phyloP scores from a whole-genome alignment of 1,139 yeast species.

The Zygoascus sp. region DNA sequence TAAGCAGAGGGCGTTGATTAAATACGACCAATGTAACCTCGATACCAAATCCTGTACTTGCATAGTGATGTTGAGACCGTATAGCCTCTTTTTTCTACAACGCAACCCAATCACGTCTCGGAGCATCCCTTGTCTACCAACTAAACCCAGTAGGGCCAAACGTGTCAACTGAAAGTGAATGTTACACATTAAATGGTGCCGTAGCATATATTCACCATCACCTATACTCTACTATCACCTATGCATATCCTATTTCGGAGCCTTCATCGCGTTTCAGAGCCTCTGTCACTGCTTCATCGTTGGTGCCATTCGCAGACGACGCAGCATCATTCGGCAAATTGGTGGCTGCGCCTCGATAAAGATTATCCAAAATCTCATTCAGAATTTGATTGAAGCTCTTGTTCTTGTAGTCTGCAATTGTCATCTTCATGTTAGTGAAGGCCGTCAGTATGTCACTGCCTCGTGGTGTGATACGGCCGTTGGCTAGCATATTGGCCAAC shows the following conservation, averaged over 20 bases:
- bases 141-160: too few species aligned
- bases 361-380: slow-evolving; percentile 12
- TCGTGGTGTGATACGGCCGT: neutral
- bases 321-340: neutral
- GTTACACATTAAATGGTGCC: neutral
- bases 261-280: slow-evolving; percentile 1
- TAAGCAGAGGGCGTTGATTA: too few species aligned
- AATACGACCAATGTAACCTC: too few species aligned
- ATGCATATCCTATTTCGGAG: slow-evolving; percentile 2
- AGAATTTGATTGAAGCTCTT: slow-evolving; percentile 41
- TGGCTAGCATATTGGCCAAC: slow-evolving; percentile 4
- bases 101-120: too few species aligned
- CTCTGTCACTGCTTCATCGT: slow-evolving; percentile 2
- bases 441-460: neutral
- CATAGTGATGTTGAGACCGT: too few species aligned
- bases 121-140: too few species aligned
- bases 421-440: slow-evolving; percentile 27
- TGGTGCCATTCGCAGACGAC: neutral
- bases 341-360: slow-evolving; percentile 1
- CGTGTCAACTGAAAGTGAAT: too few species aligned
- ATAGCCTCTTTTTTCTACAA: too few species aligned
- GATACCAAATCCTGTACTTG: too few species aligned
- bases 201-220: neutral
- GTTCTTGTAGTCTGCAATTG: slow-evolving; percentile 40
- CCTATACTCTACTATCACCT: neutral